phyloP scores from a whole-genome alignment of 495 filamentous ascomycete species.

The Penicillium silybi region DNA sequence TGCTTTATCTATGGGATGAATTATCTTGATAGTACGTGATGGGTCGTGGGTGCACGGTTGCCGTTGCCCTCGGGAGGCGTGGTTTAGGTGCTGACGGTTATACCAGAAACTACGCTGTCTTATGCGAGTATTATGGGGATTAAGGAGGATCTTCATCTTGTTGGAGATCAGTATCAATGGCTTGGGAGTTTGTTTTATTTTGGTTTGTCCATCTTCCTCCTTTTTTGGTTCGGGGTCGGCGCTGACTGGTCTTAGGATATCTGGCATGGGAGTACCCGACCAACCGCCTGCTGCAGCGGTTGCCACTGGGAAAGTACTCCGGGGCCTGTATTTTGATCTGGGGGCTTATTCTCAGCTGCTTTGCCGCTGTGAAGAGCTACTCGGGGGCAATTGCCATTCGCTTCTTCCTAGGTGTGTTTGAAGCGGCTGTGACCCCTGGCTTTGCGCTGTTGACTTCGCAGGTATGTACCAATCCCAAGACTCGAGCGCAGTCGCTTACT shows the following conservation, averaged over 20 bases:
- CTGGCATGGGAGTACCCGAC: constrained; percentile 64
- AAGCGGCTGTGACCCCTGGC: constrained; percentile 60
- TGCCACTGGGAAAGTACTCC: constrained; percentile 59
- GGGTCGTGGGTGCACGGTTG: background rate
- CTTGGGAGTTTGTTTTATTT: constrained; percentile 60
- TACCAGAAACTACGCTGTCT: constrained; percentile 56
- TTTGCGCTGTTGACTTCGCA: constrained; percentile 61
- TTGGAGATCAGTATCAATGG: constrained; percentile 49
- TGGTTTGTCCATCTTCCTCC: constrained; percentile 24
- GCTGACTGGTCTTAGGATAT: constrained; percentile 38
- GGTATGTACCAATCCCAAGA: constrained; percentile 12
- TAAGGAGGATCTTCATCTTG: constrained; percentile 43
- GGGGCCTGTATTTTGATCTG: constrained; percentile 54
- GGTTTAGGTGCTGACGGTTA: background rate
- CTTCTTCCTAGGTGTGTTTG: constrained; percentile 57
- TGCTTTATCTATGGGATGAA: constrained; percentile 63
- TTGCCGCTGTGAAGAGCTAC: constrained; percentile 48
- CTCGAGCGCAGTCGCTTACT: background rate
- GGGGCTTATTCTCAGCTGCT: constrained; percentile 52
- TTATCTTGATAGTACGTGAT: constrained; percentile 52
- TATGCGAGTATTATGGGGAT: constrained; percentile 63
- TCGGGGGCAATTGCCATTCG: constrained; percentile 53
- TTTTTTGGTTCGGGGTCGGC: background rate
- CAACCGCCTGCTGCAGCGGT: constrained; percentile 53
- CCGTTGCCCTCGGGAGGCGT: background rate